Conservation (phyloP, 148 eudicot species). For the Fagopyrum homotropicum region DNA sequence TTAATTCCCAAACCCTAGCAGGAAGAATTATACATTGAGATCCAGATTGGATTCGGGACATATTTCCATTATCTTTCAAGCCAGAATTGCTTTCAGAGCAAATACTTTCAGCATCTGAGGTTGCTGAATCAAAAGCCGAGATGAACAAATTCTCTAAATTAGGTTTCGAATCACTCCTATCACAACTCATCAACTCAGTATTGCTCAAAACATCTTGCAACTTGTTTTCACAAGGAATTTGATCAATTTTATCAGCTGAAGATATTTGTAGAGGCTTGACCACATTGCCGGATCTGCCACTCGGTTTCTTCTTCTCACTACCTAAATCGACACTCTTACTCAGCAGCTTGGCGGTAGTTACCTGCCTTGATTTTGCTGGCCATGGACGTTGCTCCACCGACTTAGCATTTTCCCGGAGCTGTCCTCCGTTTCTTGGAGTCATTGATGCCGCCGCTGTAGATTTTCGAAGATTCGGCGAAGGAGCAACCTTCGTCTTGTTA, state of each 20-base stretch:
- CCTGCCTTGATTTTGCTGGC: slow-evolving; percentile 54
- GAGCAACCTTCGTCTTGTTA: slow-evolving; percentile 34
- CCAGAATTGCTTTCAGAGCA: slow-evolving; percentile 38
- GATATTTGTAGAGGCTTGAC: slow-evolving; percentile 45
- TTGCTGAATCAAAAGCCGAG: slow-evolving; percentile 22
- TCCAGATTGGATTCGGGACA: slow-evolving; percentile 22
- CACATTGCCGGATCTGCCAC: slow-evolving; percentile 42
- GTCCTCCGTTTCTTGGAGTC: slow-evolving; percentile 19
- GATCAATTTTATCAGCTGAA: slow-evolving; percentile 19
- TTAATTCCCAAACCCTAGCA: slow-evolving; percentile 46
- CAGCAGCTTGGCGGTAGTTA: slow-evolving; percentile 30
- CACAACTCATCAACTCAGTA: slow-evolving; percentile 7
- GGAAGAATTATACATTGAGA: slow-evolving; percentile 51
- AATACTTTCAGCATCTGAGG: slow-evolving; percentile 52
- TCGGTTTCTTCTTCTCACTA: slow-evolving; percentile 29
- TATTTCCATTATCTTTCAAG: slow-evolving; percentile 21
- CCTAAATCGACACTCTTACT: slow-evolving; percentile 66
- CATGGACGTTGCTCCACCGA: slow-evolving; percentile 50
- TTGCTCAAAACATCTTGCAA: slow-evolving; percentile 16
- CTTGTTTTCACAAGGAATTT: slow-evolving; percentile 15
- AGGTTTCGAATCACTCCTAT: slow-evolving; percentile 14
- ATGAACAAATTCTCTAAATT: slow-evolving; percentile 20
- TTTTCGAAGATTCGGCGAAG: slow-evolving; percentile 25
- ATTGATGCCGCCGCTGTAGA: slow-evolving; percentile 37
- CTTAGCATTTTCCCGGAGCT: slow-evolving; percentile 37